A percentile compares a stretch with the other conserved stretches of the same genome.
phyloP scores from a whole-genome alignment of 495 filamentous ascomycete genomes.

The Podospora didyma region DNA sequence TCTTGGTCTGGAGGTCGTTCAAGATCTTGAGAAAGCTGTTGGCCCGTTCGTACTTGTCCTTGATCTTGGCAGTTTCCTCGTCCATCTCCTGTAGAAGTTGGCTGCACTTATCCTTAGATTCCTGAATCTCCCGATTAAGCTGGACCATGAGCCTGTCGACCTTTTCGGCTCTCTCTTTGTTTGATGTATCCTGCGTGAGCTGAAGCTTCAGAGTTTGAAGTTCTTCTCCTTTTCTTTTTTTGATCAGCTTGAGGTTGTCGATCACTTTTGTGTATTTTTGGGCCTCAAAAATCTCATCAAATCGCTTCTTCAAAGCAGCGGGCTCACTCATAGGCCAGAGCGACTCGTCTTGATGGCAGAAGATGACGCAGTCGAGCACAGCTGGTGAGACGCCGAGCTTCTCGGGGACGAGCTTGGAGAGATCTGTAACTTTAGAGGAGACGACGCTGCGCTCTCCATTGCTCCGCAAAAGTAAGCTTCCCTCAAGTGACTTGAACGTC shows the following conservation, averaged over 20 bases:
- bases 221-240: slow-evolving; percentile 78
- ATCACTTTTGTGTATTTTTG: slow-evolving; percentile 96
- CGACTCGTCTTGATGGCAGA: slow-evolving; percentile 97
- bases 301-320: slow-evolving; percentile 76
- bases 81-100: slow-evolving; percentile 48
- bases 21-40: slow-evolving; percentile 50
- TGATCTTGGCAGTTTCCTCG: slow-evolving; percentile 37
- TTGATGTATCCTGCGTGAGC: slow-evolving; percentile 72
- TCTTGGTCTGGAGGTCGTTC: slow-evolving; percentile 63
- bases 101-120: slow-evolving; percentile 52
- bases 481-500: slow-evolving; percentile 74
- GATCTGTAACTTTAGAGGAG: slow-evolving; percentile 72
- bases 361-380: slow-evolving; percentile 89
- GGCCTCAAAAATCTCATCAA: slow-evolving; percentile 97
- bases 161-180: slow-evolving; percentile 79
- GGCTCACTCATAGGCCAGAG: slow-evolving; percentile 97
- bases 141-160: slow-evolving; percentile 58
- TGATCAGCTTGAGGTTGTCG: slow-evolving; percentile 79
- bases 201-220: slow-evolving; percentile 64
- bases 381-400: slow-evolving; percentile 88
- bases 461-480: slow-evolving; percentile 64
- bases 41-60: slow-evolving; percentile 39
- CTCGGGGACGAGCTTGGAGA: slow-evolving; percentile 79
- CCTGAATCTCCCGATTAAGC: slow-evolving; percentile 71
- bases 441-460: slow-evolving; percentile 76